Conservation (phyloP, 1,284 basidiomycete genomes). For the Waitea zeae region DNA sequence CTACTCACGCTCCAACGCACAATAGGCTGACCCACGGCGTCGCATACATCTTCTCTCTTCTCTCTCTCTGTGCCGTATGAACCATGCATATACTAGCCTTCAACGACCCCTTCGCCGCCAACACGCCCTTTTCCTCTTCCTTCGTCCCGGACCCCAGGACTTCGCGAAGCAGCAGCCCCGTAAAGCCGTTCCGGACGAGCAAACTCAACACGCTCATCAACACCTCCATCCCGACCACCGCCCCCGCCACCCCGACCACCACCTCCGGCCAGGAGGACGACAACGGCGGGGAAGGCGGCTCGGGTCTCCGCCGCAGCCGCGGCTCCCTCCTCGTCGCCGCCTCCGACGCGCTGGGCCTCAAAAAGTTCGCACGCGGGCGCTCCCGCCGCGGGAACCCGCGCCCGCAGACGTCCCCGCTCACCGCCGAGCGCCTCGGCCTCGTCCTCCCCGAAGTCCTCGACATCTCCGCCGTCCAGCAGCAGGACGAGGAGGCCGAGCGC, state of each 20-base stretch:
- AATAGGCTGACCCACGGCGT: too few relatives aligned
- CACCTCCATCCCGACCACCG: constrained; percentile 7
- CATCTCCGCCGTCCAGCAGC: constrained; percentile 30
- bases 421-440: too few relatives aligned
- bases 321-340: constrained; percentile 35
- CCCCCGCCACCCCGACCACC: constrained; percentile 1
- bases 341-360: constrained; percentile 30
- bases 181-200: constrained; percentile 3
- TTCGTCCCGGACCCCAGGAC: too few relatives aligned
- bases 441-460: constrained; percentile 55
- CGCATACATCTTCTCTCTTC: too few relatives aligned
- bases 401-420: too few relatives aligned
- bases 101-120: too few relatives aligned
- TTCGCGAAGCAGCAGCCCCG: too few relatives aligned
- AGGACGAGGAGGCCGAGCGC: constrained; percentile 53
- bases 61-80: too few relatives aligned
- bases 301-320: constrained; percentile 11
- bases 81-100: too few relatives aligned
- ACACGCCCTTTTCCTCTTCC: too few relatives aligned
- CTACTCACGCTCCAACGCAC: too few relatives aligned
- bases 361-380: constrained; percentile 23
- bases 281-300: constrained; percentile 5
- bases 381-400: constrained; percentile 15
- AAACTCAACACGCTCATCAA: not conserved
- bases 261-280: constrained; percentile 9